A percentile compares a stretch with the other conserved stretches of the same genome.
Conservation (phyloP, 495 filamentous ascomycete species). For the Penicillium dipodomyicola region DNA sequence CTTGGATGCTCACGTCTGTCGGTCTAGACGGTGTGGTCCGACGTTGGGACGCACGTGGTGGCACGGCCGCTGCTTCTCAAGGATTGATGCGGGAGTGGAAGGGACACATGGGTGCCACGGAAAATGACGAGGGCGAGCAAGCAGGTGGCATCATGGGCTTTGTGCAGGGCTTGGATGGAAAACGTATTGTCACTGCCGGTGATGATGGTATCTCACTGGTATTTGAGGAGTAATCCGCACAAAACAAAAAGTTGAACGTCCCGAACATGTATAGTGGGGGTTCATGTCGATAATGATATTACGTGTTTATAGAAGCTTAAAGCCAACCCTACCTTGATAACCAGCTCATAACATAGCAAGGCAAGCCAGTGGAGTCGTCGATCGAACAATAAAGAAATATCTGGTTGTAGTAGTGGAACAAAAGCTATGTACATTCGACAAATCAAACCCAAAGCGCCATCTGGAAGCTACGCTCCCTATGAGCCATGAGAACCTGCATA, state of each 20-base stretch:
- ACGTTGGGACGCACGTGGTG: conserved; percentile 83
- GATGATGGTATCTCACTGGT: conserved; percentile 76
- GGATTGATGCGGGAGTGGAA: conserved; percentile 76
- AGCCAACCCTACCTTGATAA: not conserved
- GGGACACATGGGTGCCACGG: conserved; percentile 74
- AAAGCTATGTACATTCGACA: conserved; percentile 46
- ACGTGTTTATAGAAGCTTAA: conserved; percentile 12
- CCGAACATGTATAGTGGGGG: conserved; percentile 5
- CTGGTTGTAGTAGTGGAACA: conserved; percentile 37
- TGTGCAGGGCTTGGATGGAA: conserved; percentile 68
- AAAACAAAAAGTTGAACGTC: conserved; percentile 1
- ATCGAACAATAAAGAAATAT: conserved; percentile 24
- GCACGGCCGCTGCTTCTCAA: conserved; percentile 59
- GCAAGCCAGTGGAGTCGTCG: not conserved
- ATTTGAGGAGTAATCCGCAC: conserved; percentile 51
- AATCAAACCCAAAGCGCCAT: conserved; percentile 40
- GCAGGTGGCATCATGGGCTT: conserved; percentile 86
- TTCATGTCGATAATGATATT: conserved; percentile 17
- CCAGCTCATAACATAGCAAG: not conserved
- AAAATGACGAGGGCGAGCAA: conserved; percentile 57
- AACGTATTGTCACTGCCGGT: conserved; percentile 77
- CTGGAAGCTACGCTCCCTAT: conserved; percentile 16
- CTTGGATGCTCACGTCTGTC: conserved; percentile 71
- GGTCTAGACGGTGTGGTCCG: conserved; percentile 86
- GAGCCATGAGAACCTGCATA: conserved; percentile 13